Evolutionary conservation across 2,329 filamentous ascomycete genomes (phyloP), one percentile per base, ranked within the genome.

Genomic region (Colletotrichum destructivum): DNA sequence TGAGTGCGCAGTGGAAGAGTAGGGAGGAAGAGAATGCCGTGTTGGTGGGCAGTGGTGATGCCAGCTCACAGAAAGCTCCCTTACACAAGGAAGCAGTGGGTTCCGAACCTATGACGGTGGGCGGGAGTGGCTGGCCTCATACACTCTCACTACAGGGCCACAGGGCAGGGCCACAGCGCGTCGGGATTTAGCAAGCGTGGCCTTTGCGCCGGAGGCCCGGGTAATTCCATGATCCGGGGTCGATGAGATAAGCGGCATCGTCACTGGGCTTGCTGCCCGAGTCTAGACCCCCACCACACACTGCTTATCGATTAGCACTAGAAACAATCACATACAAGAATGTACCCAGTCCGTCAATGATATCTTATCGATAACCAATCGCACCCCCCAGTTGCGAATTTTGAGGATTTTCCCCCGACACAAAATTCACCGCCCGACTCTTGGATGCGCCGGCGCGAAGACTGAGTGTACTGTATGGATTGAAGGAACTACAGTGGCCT

Each of bases 161-260:
- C 31, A 8, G 42, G 46, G 47, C 57, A 54, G 49, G 56, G 35
- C 35, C 12, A 35, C 35, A 47, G 46, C 65, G 59, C 69, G 54
- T 69, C 65, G 65, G 52, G 38, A 23, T 67, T 68, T 62, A 57
- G 65, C 46, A 69, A 69, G 69, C 69, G 69, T 72, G 69, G 69
- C 69, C 69, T 72, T 69, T 72, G 65, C 69, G 65, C 69, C 64
- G 69, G 69, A 42, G 26, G 2, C 46, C 64, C 69, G 59, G 60
- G n/a, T 21, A 44, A 46, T 63, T 7, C 15, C 59, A 42, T 69
- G 54, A 72, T 69, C 69, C 66, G 65, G 13, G 4, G 8, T 2
- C 2, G 8, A 26, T 40, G 15, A 67, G 23, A 65, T 66, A 68
- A 51, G 67, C 46, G 18, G 12, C 31, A 15, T 23, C 21, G 5